Evolutionary conservation across 306 rosid species (phyloP).

Genomic region (Citrullus colocynthis): DNA sequence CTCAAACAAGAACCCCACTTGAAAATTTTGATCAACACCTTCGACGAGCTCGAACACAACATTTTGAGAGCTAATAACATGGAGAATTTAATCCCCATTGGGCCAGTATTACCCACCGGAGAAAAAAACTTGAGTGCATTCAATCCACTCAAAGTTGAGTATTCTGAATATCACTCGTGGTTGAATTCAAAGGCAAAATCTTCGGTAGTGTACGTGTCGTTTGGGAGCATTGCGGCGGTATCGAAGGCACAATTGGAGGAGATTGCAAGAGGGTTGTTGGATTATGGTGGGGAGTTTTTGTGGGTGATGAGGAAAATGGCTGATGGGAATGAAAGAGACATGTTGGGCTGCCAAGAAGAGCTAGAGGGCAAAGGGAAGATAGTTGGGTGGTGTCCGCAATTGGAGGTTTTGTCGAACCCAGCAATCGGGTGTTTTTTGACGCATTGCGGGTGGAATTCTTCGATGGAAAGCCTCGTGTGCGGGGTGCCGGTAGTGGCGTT

Average conservation of each 20-base stretch:
- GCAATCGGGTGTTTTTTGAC: neutral
- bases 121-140: no score
- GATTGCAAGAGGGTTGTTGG: conserved; percentile 35
- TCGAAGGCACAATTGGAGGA: conserved; percentile 43
- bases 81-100: conserved; percentile 1
- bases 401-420: neutral
- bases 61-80: conserved; percentile 11
- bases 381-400: conserved; percentile 8
- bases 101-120: conserved; percentile 5
- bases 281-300: conserved; percentile 20
- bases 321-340: neutral
- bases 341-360: conserved; percentile 8
- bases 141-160: no score
- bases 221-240: conserved; percentile 1
- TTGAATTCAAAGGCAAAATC: conserved; percentile 3
- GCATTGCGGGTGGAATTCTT: conserved; percentile 15
- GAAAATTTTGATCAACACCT: conserved; percentile 22
- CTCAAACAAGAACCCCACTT: conserved; percentile 15
- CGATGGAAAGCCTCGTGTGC: neutral
- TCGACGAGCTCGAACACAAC: conserved; percentile 26
- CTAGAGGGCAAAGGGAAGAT: conserved; percentile 5
- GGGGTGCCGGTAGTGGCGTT: conserved; percentile 15
- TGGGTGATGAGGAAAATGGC: conserved; percentile 13
- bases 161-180: neutral
- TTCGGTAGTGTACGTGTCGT: conserved; percentile 8